Conservation (phyloP, 805 yeast genomes). For the Brettanomyces anomalus region DNA sequence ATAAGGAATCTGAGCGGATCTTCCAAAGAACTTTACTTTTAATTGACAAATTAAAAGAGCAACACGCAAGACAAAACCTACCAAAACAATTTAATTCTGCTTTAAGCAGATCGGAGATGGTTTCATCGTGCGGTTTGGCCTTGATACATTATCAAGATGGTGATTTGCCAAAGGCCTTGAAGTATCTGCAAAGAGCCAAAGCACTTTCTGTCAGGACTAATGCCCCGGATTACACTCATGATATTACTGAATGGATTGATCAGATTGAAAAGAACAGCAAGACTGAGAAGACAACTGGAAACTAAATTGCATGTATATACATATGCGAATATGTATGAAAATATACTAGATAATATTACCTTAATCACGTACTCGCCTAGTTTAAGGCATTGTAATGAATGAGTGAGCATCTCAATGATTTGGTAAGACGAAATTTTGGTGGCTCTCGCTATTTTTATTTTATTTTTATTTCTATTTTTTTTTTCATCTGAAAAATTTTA, state of each 20-base stretch:
- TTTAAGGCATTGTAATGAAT: not conserved
- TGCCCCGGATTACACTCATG: slow-evolving; percentile 9
- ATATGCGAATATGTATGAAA: not conserved
- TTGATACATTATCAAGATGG: slow-evolving; percentile 8
- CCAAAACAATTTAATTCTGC: slow-evolving; percentile 9
- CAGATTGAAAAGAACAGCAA: slow-evolving; percentile 1
- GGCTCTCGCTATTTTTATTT: not conserved
- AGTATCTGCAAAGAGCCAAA: slow-evolving; percentile 11
- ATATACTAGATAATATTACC: not conserved
- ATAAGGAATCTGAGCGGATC: slow-evolving; percentile 9
- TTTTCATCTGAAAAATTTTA: slow-evolving; percentile 1
- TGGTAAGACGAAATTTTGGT: not conserved
- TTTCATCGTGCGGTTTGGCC: slow-evolving; percentile 14
- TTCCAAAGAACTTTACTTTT: slow-evolving; percentile 8
- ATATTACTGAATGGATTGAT: slow-evolving; percentile 10
- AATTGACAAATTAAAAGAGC: slow-evolving; percentile 10
- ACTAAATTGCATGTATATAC: too few species aligned
- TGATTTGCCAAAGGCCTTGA: slow-evolving; percentile 5
- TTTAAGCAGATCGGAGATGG: slow-evolving; percentile 15
- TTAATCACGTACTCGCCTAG: not conserved
- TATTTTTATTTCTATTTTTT: not conserved
- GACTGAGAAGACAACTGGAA: not conserved
- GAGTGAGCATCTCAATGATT: not conserved
- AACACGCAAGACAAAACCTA: slow-evolving; percentile 7
- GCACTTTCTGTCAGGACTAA: slow-evolving; percentile 8